Conservation (phyloP, 768 basidiomycete species). For the Daedalea quercina region DNA sequence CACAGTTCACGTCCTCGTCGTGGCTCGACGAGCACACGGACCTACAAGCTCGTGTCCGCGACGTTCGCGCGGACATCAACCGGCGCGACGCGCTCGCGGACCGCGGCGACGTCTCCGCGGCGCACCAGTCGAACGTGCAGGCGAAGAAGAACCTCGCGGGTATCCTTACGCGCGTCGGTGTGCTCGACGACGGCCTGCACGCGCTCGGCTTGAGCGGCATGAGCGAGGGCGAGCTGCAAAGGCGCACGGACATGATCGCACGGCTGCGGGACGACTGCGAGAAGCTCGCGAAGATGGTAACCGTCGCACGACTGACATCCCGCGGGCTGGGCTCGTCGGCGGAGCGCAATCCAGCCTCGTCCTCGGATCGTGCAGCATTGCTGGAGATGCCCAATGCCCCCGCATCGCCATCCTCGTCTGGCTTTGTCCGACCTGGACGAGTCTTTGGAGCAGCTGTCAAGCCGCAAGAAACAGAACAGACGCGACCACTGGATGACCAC, state of each 20-base stretch:
- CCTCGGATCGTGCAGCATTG: slow-evolving; percentile 60
- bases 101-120: slow-evolving; percentile 61
- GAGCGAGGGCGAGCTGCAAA: slow-evolving; percentile 86
- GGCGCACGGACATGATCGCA: slow-evolving; percentile 85
- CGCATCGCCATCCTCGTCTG: slow-evolving; percentile 1
- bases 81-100: slow-evolving; percentile 81
- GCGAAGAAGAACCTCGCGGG: slow-evolving; percentile 83
- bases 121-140: slow-evolving; percentile 75
- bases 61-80: slow-evolving; percentile 81
- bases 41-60: slow-evolving; percentile 68
- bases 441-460: slow-evolving; percentile 67
- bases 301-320: slow-evolving; percentile 55
- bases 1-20: slow-evolving; percentile 63
- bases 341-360: slow-evolving; percentile 37
- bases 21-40: slow-evolving; percentile 91
- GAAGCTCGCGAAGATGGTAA: slow-evolving; percentile 80
- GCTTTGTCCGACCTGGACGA: slow-evolving; percentile 46
- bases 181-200: slow-evolving; percentile 62
- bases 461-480: slow-evolving; percentile 77
- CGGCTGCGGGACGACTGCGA: slow-evolving; percentile 87
- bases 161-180: slow-evolving; percentile 66
- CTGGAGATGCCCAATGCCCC: slow-evolving; percentile 30
- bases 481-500: slow-evolving; percentile 80
- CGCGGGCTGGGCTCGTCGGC: slow-evolving; percentile 30
- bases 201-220: slow-evolving; percentile 63